Base-by-base conservation (phyloP, 1,139 yeast genomes). In the Geotrichum candidum region DNA sequence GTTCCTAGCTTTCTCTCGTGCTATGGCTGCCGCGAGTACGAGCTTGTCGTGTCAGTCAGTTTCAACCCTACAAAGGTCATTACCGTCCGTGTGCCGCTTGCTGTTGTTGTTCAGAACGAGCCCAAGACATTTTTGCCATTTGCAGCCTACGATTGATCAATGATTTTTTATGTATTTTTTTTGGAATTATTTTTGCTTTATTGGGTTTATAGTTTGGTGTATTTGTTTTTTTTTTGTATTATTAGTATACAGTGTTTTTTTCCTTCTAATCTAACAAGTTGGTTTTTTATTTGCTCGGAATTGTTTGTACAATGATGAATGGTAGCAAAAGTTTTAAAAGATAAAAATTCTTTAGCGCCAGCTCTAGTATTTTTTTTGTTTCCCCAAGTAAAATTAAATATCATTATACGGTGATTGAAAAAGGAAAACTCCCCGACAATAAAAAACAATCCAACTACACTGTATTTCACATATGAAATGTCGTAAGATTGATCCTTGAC, bases 21-120 rank as follows among this genome's bases (percentile, higher is more conserved):
- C 31, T 59, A 51, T 45, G 50, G 51, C 7, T 54, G 57, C 29
- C 35, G 61, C 23, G 61, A 54, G 41, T 59, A 59, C 27, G 61
- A 59, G 55, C 35, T 54, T 33, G 25, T 45, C 33, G 38, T 59
- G 18, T 31, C 53, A 7, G 58, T 59, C 11, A 48, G 35, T 9
- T 59, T 59, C n/a, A 52, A 51, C 23, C 61, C 61, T 0, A 1
- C 58, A 1, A 50, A 51, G 41, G 27, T 45, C 11, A 50, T 59
- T 9, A 51, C 58, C 7, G 18, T 59, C 33, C 51, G 53, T 2
- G 61, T 59, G 3, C 61, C 61, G 18, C 22, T 59, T 3, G 58
- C 61, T 4, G 45, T 59, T 23, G 56, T 53, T 6, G 15, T 41
- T 41, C 48, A 41, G 9, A 41, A 41, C 18, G 48, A 41, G 22